A percentile compares a stretch with the other conserved stretches of the same genome.
phyloP scores from a whole-genome alignment of 163 green algal genomes.

The Scenedesmus sp. region DNA sequence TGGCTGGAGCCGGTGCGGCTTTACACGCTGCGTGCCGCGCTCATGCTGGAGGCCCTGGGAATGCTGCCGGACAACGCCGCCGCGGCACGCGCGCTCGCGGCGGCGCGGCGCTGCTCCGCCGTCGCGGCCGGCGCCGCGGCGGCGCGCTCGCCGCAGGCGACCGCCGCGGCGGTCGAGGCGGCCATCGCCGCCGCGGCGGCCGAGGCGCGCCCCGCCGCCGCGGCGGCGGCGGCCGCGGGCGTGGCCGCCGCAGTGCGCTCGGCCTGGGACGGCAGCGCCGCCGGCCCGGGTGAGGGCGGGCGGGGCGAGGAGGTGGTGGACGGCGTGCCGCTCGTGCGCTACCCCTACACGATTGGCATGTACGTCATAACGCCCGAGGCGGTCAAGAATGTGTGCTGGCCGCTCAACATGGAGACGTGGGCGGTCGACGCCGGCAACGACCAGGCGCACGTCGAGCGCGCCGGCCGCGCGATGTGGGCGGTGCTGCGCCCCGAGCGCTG shows the following conservation, averaged over 20 bases:
- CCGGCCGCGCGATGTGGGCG: conserved; percentile 17
- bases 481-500: conserved; percentile 17
- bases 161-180: background rate
- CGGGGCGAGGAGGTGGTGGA: background rate
- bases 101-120: background rate
- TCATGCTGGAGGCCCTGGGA: conserved; percentile 21
- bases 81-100: conserved; percentile 4
- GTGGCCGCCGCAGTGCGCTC: background rate
- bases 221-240: background rate
- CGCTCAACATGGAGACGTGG: conserved; percentile 36
- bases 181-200: background rate
- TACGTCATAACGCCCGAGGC: conserved; percentile 26
- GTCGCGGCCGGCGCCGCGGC: too few species aligned
- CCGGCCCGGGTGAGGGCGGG: background rate
- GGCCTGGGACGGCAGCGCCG: too few species aligned
- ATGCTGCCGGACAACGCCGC: background rate
- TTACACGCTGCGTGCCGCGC: conserved; percentile 1
- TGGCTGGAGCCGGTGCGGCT: conserved; percentile 16
- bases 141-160: background rate
- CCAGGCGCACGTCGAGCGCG: conserved; percentile 16
- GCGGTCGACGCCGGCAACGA: conserved; percentile 19
- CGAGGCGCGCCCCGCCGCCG: background rate
- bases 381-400: conserved; percentile 8
- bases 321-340: background rate
- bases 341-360: conserved; percentile 25